phyloP scores from a whole-genome alignment of 2,329 filamentous ascomycete species.

The Leptographium procerum region DNA sequence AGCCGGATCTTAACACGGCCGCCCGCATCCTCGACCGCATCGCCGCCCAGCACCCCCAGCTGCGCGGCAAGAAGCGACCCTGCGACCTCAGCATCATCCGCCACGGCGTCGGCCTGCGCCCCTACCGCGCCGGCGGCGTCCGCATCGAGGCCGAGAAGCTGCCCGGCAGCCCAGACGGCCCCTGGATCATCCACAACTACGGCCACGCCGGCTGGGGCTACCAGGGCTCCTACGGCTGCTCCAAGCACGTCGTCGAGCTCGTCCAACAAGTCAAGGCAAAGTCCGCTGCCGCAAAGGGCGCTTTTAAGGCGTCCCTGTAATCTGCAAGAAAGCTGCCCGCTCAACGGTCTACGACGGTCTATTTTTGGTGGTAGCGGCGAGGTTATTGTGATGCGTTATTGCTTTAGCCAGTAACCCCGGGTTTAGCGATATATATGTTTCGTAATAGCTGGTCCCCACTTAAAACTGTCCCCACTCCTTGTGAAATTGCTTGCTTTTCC shows the following conservation, averaged over 20 bases:
- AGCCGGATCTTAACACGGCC: slow-evolving; percentile 70
- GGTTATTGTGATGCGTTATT: too few relatives aligned
- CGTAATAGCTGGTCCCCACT: background rate
- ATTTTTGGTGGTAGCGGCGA: too few relatives aligned
- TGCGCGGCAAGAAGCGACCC: slow-evolving; percentile 55
- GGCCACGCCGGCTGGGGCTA: slow-evolving; percentile 73
- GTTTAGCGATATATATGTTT: too few relatives aligned
- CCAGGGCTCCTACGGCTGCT: slow-evolving; percentile 58
- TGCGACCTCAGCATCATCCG: slow-evolving; percentile 64
- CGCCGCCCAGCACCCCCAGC: slow-evolving; percentile 50
- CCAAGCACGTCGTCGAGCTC: slow-evolving; percentile 52
- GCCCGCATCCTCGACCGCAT: slow-evolving; percentile 74
- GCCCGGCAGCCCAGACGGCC: background rate
- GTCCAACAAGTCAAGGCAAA: slow-evolving; percentile 45
- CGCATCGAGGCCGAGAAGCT: slow-evolving; percentile 64
- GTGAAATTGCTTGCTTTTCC: background rate
- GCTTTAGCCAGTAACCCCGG: too few relatives aligned
- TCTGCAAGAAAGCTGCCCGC: background rate
- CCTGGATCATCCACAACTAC: slow-evolving; percentile 67
- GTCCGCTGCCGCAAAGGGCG: background rate
- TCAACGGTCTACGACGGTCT: too few relatives aligned
- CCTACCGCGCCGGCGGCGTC: slow-evolving; percentile 60
- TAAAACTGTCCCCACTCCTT: background rate
- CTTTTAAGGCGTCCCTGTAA: background rate
- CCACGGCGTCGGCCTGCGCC: slow-evolving; percentile 73